phyloP scores from a whole-genome alignment of 352 stramenopile species.

The Phytophthora chlamydospora region DNA sequence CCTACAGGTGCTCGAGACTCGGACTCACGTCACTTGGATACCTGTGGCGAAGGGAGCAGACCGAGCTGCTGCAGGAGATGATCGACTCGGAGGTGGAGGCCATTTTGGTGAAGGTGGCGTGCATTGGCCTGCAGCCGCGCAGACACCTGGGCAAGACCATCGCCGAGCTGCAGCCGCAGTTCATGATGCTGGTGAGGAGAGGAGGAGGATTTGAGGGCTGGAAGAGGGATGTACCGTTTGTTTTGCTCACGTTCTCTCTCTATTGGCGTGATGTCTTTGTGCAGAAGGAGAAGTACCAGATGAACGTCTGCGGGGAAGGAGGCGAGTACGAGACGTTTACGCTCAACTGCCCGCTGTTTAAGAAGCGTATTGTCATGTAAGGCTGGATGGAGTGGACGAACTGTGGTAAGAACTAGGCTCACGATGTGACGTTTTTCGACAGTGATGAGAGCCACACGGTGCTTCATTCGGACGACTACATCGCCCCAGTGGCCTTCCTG shows the following conservation, averaged over 20 bases:
- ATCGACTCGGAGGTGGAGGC: slow-evolving; percentile 93
- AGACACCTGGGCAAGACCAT: slow-evolving; percentile 91
- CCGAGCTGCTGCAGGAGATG: slow-evolving; percentile 95
- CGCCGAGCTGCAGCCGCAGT: slow-evolving; percentile 81
- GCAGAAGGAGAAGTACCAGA: slow-evolving; percentile 94
- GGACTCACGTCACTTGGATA: slow-evolving; percentile 95
- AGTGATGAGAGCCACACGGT: slow-evolving; percentile 93
- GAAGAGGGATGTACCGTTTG: slow-evolving; percentile 1
- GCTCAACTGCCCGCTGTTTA: slow-evolving; percentile 97
- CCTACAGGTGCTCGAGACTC: slow-evolving; percentile 90
- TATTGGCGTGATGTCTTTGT: slow-evolving; percentile 2
- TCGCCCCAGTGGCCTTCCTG: slow-evolving; percentile 93
- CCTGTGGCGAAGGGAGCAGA: slow-evolving; percentile 95
- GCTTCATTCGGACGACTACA: slow-evolving; percentile 91
- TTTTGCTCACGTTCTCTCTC: slow-evolving; percentile 12
- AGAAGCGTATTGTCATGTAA: slow-evolving; percentile 92
- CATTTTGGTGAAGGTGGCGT: slow-evolving; percentile 97
- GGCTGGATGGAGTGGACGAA: slow-evolving; percentile 1
- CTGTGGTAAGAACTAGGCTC: slow-evolving; percentile 3
- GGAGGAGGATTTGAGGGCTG: slow-evolving; percentile 3
- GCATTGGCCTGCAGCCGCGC: slow-evolving; percentile 89
- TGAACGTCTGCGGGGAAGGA: slow-evolving; percentile 98
- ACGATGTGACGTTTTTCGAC: slow-evolving; percentile 2
- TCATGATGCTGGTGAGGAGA: slow-evolving; percentile 81
- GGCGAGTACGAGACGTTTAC: slow-evolving; percentile 99